A percentile compares a stretch with the other conserved stretches of the same genome.
These are phyloP conservation scores for Nicotiana noctiflora DNA, from an alignment of 257 asterid genomes.

Conservation along the genomic window DNA sequence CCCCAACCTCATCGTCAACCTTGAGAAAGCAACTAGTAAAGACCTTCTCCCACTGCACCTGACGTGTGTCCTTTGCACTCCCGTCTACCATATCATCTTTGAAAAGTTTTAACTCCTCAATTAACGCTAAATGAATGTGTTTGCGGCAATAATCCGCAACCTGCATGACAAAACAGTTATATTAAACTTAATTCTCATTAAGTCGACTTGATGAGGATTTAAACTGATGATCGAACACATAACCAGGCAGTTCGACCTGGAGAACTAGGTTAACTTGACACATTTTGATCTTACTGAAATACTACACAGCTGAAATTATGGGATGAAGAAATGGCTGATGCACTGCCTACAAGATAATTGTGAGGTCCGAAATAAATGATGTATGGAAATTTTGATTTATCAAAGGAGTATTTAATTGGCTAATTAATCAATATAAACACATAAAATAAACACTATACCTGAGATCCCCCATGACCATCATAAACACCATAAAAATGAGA, in stretches of 20 bases:
- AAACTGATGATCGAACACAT: neutral
- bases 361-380: neutral
- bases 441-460: constrained; percentile 38
- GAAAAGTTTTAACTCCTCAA: constrained; percentile 39
- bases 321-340: neutral
- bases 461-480: constrained; percentile 93
- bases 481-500: constrained; percentile 87
- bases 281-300: neutral
- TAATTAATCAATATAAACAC: neutral
- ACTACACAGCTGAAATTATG: neutral
- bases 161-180: constrained; percentile 24
- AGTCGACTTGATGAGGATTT: neutral
- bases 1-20: constrained; percentile 78
- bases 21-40: constrained; percentile 58
- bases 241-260: neutral
- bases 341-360: neutral
- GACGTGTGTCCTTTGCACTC: constrained; percentile 39
- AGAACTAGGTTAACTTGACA: neutral
- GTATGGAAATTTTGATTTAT: neutral
- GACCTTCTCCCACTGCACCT: constrained; percentile 57
- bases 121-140: constrained; percentile 58
- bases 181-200: neutral
- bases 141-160: constrained; percentile 76
- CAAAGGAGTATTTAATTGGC: neutral
- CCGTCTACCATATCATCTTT: constrained; percentile 31